Percentiles rank a stretch among this genome's conserved stretches.
phyloP scores from a whole-genome alignment of 495 filamentous ascomycete species.

The Neurospora terricola region DNA sequence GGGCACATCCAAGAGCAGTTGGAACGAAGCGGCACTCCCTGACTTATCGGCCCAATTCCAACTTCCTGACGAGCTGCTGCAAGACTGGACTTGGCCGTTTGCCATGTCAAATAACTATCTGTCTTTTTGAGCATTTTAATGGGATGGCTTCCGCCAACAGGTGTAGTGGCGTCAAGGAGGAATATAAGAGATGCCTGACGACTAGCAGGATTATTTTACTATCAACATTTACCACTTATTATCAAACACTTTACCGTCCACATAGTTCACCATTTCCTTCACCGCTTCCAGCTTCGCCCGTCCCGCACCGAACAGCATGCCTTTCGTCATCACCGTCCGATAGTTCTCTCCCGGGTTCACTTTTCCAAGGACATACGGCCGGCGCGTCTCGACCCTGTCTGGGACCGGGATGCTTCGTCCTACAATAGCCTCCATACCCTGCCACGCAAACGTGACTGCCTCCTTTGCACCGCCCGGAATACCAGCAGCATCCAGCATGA shows the following conservation, averaged over 20 bases:
- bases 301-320: constrained; percentile 38
- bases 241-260: constrained; percentile 34
- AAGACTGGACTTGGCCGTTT: constrained; percentile 11
- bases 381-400: constrained; percentile 38
- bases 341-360: constrained; percentile 46
- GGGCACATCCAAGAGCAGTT: background rate
- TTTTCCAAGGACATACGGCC: constrained; percentile 42
- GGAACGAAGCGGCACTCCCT: background rate
- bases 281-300: constrained; percentile 36
- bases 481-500: constrained; percentile 46
- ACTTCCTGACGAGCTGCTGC: constrained; percentile 10
- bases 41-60: constrained; percentile 9
- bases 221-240: constrained; percentile 25
- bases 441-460: constrained; percentile 49
- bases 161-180: background rate
- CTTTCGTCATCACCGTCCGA: constrained; percentile 38
- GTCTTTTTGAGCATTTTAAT: background rate
- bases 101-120: constrained; percentile 6
- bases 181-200: background rate
- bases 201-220: background rate
- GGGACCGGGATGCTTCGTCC: constrained; percentile 44
- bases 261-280: constrained; percentile 37
- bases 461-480: constrained; percentile 46
- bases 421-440: constrained; percentile 44
- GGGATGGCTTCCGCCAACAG: background rate